These are phyloP conservation scores for Ambrosiella xylebori DNA, from an alignment of 2,329 filamentous ascomycete species.

Conservation along the genomic window DNA sequence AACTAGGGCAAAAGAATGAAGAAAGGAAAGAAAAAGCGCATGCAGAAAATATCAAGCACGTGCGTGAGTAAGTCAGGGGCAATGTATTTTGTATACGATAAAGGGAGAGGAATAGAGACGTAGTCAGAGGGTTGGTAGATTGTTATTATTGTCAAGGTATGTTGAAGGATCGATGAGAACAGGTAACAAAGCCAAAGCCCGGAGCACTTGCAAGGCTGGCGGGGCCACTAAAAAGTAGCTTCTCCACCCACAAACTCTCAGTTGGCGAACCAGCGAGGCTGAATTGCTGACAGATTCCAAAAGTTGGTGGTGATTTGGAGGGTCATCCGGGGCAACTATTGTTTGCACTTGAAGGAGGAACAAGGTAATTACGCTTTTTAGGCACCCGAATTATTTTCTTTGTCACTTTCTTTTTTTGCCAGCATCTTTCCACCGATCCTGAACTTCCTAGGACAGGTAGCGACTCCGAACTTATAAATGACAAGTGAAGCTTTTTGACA, in stretches of 20 bases:
- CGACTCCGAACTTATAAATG: too few species aligned
- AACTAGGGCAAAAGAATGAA: background rate
- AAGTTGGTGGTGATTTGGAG: background rate
- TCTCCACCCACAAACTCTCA: background rate
- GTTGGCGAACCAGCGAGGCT: background rate
- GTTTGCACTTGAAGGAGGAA: too few species aligned
- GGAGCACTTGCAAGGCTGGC: background rate
- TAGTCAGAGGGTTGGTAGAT: background rate
- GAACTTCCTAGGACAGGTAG: too few species aligned
- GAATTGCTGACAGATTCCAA: background rate
- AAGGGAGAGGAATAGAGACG: constrained; percentile 1
- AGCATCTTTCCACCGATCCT: too few species aligned
- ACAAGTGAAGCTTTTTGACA: too few species aligned
- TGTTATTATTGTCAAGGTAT: background rate
- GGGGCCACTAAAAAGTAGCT: background rate
- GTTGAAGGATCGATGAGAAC: background rate
- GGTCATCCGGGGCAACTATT: background rate
- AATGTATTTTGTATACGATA: background rate
- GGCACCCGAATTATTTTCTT: too few species aligned
- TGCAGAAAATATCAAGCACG: background rate
- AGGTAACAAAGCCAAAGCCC: background rate
- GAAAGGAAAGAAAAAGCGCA: constrained; percentile 12
- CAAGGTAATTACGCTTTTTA: too few species aligned
- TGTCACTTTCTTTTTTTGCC: too few species aligned
- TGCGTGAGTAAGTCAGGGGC: background rate